phyloP scores from a whole-genome alignment of 169 alveolate species.

The Eimeria maxima region DNA sequence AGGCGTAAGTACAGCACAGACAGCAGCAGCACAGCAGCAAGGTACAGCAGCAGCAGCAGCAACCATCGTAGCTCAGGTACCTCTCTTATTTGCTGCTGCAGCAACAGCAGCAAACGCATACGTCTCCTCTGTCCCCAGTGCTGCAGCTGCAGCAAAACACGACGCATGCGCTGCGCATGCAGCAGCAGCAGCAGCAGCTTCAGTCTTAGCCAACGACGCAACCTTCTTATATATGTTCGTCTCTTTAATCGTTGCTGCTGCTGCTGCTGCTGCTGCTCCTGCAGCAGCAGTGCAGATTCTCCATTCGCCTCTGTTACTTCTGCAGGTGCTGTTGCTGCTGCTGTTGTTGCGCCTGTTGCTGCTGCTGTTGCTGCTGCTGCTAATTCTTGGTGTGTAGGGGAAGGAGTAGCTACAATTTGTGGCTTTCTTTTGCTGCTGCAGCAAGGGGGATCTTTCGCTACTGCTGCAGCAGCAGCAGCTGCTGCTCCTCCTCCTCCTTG shows the following conservation, averaged over 20 bases:
- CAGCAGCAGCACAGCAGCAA: conserved; percentile 36
- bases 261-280: conserved; percentile 20
- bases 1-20: neutral
- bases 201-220: conserved; percentile 50
- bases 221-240: neutral
- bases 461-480: too few relatives aligned
- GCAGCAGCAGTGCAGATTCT: neutral
- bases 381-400: neutral
- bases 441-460: neutral
- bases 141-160: conserved; percentile 36
- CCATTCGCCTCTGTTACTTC: neutral
- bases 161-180: neutral
- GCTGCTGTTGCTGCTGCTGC: conserved; percentile 19
- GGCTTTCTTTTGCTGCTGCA: neutral
- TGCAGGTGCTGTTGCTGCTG: conserved; percentile 15
- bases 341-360: conserved; percentile 30
- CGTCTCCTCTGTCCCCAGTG: neutral
- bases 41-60: neutral
- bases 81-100: conserved; percentile 53
- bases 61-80: conserved; percentile 33
- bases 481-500: too few relatives aligned
- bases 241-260: conserved; percentile 2
- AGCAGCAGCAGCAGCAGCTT: conserved; percentile 61
- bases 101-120: neutral
- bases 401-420: too few relatives aligned